These are phyloP conservation scores for Saturnispora diversa DNA, from an alignment of 805 yeast species.

Conservation along the genomic window DNA sequence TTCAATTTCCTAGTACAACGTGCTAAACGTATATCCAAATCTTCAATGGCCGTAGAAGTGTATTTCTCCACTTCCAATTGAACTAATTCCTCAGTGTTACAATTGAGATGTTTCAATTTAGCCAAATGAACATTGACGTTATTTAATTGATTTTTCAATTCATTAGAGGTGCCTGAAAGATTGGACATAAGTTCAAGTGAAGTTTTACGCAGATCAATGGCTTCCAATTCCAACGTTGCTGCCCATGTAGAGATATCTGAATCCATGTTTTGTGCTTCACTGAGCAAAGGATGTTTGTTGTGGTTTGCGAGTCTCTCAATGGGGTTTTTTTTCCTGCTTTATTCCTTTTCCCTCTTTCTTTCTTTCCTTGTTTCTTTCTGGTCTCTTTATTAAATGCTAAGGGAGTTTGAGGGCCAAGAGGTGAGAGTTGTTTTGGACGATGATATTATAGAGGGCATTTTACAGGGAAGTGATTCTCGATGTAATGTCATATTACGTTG, in stretches of 20 bases:
- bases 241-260: slow-evolving; percentile 36
- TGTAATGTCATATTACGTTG: slow-evolving; percentile 2
- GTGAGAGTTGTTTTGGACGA: slow-evolving; percentile 2
- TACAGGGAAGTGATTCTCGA: slow-evolving; percentile 1
- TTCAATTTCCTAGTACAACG: slow-evolving; percentile 3
- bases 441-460: slow-evolving; percentile 3
- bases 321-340: too few species aligned
- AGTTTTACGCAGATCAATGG: slow-evolving; percentile 34
- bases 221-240: slow-evolving; percentile 41
- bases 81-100: slow-evolving; percentile 4
- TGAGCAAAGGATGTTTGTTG: background rate
- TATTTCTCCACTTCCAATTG: slow-evolving; percentile 4
- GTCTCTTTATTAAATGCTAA: slow-evolving; percentile 4
- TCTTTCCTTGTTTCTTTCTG: slow-evolving; percentile 15
- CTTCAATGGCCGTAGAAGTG: slow-evolving; percentile 4
- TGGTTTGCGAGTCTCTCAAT: too few species aligned
- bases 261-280: slow-evolving; percentile 20
- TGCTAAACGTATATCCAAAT: slow-evolving; percentile 2
- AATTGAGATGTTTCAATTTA: slow-evolving; percentile 6
- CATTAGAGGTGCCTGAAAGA: slow-evolving; percentile 13
- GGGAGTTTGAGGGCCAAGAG: background rate
- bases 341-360: background rate
- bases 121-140: slow-evolving; percentile 6
- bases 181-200: slow-evolving; percentile 14
- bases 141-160: slow-evolving; percentile 9